Base-by-base conservation (phyloP, 2,329 filamentous ascomycete species). In the Diaporthe sp. region DNA sequence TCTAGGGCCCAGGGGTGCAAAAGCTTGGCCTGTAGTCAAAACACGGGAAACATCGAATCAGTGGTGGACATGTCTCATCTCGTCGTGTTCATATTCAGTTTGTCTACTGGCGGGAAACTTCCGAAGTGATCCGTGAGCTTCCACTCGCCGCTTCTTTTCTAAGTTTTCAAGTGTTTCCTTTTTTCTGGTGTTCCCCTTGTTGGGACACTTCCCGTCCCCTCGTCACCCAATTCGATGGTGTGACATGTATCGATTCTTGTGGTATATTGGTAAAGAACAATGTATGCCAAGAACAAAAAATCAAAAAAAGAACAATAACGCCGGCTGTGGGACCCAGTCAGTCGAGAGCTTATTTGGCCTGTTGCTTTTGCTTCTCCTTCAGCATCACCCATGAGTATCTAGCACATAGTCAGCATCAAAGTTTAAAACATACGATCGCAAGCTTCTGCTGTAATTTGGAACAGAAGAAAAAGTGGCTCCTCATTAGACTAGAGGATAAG, bases 371-470 rank as follows among this genome's bases (percentile, higher is more conserved):
- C 82, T 85, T 85, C 76, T 87, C 83, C 76, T 85, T 85, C 39
- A 88, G 81, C 87, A 89, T 88, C 7, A 87, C 83, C 31, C 85
- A 77, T 0, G 87, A 89, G 78, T 88, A 89, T 22, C 87, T 89
- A 55, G 2, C 57, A 8, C 28, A 77, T 71, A 42, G 74, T 76
- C n/a, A 72, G 25, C 49, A 46, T 74, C 34, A 13, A 13, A 28
- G 37, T 51, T 22, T 12, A 25, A 25, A 31, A 10, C 8, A 8
- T 31, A 3, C 7, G 31, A 42, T 9, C n/a, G 4, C 2, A 28
- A 2, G 7, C 2, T 10, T 46, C 1, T 25, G 7, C 6, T 19
- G 7, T 37, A 25, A 17, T 7, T 10, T 25, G 19, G 13, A 51
- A 4, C 37, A 5, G 22, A n/a, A n/a, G 28, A 25, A 42, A 42